Conservation (phyloP, 352 stramenopile species). For the Phytophthora crassamura region DNA sequence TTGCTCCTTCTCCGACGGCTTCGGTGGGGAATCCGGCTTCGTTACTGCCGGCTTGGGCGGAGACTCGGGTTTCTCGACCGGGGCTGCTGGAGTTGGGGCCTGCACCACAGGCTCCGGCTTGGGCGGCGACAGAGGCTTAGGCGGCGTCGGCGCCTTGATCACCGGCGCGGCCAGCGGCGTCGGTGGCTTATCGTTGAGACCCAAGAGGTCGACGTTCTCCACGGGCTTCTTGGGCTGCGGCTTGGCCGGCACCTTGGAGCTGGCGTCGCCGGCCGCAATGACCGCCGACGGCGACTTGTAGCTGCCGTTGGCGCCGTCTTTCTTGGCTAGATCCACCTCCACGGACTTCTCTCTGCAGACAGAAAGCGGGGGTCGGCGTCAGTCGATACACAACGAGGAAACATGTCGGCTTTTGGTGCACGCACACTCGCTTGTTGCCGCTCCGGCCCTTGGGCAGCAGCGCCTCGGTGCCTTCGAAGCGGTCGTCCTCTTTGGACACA, state of each 20-base stretch:
- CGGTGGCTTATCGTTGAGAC: conserved; percentile 43
- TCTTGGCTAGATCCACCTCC: conserved; percentile 43
- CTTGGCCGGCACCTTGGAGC: conserved; percentile 40
- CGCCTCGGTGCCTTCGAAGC: conserved; percentile 57
- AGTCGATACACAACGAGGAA: neutral
- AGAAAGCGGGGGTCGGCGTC: neutral
- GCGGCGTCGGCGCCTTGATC: conserved; percentile 22
- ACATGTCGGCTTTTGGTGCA: conserved; percentile 3
- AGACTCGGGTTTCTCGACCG: conserved; percentile 23
- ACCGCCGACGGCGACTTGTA: conserved; percentile 44
- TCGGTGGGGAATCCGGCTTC: conserved; percentile 25
- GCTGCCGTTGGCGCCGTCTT: conserved; percentile 36
- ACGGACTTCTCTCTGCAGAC: conserved; percentile 40
- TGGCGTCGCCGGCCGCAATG: conserved; percentile 32
- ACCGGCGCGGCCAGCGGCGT: conserved; percentile 27
- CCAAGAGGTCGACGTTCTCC: conserved; percentile 58
- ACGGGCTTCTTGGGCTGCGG: conserved; percentile 30
- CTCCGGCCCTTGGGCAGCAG: conserved; percentile 66
- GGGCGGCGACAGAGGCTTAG: conserved; percentile 25
- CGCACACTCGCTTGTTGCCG: conserved; percentile 39
- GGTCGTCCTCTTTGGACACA: conserved; percentile 71
- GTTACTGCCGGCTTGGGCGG: conserved; percentile 4
- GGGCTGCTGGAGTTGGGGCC: conserved; percentile 11
- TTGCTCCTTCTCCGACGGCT: conserved; percentile 13
- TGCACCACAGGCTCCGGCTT: conserved; percentile 17